Evolutionary conservation across 345 rosid genomes (phyloP).

Genomic region (Arabidopsis suecica): DNA sequence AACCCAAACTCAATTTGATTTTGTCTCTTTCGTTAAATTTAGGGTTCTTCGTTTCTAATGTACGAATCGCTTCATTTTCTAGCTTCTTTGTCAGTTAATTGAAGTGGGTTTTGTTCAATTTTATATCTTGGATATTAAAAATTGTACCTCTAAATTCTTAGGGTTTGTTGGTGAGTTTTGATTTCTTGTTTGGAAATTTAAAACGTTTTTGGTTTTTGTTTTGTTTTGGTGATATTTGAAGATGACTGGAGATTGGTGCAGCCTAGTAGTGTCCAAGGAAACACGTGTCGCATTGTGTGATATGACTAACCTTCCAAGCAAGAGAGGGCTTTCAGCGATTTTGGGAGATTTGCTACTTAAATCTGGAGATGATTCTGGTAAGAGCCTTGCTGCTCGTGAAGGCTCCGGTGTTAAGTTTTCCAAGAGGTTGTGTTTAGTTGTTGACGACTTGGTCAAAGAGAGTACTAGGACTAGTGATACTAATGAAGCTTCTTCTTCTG

Average conservation of each 20-base stretch:
- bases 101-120: constrained; percentile 26
- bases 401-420: constrained; percentile 46
- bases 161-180: constrained; percentile 26
- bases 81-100: not conserved
- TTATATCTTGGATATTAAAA: not conserved
- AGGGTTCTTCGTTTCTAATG: constrained; percentile 7
- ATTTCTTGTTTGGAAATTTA: constrained; percentile 2
- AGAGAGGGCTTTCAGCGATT: constrained; percentile 59
- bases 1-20: not conserved
- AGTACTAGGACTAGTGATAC: constrained; percentile 45
- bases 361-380: constrained; percentile 49
- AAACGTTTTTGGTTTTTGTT: not conserved
- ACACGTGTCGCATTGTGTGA: constrained; percentile 58
- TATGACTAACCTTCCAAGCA: constrained; percentile 62
- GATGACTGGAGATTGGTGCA: constrained; percentile 64
- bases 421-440: constrained; percentile 57
- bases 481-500: constrained; percentile 35
- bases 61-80: constrained; percentile 21
- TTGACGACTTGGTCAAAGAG: constrained; percentile 56
- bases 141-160: not conserved
- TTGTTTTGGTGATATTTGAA: constrained; percentile 5
- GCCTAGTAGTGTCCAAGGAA: constrained; percentile 39
- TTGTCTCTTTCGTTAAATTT: not conserved
- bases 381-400: constrained; percentile 33
- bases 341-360: constrained; percentile 48